Base-by-base conservation (phyloP, 129 eudicot species). In the Artemisia argyi region DNA sequence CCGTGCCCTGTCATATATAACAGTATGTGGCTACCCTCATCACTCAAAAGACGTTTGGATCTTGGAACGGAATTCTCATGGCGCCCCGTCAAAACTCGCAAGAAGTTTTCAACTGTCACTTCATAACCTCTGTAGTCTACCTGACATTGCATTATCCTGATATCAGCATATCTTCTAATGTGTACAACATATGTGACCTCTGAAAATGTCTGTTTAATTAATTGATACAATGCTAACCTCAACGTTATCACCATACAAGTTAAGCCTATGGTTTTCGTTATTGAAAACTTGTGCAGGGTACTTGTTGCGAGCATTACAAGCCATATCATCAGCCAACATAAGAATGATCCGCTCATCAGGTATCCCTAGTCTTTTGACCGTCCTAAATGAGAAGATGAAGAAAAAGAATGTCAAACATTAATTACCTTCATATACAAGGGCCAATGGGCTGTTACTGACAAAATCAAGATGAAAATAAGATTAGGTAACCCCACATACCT, bases 121-220 rank as follows among this genome's bases (percentile, higher is more conserved):
- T 90, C 99, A 86, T 94, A 94, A 84, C 99, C 97, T 82, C 99
- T 85, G 68, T 94, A 94, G 80, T 94, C 98, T 47, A 94, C 99
- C 98, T 90, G 88, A 61, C 49, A 74, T 52, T 3, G 55, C 65
- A 82, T 42, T 72, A 68, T 30, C 49, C 59, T 61, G 49, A 75
- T 61, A 65, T 80, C 58, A 81, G 79, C 67, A 35, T 28, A 24
- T 9, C 17, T 71, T 22, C 13, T 55, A 42, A 17, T 20, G 13
- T 32, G 66, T 15, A 63, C 39, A 46, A 19, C 60, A 60, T 22
- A 15, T 18, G 5, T 7, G 28, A 77, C 44, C 26, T n/a, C 16
- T 30, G 51, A 58, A 61, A 58, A 68, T 26, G 53, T 11, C 72
- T 46, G 48, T 60, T 14, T 0, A 51, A 60, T n/a, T n/a, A n/a